Base-by-base conservation (phyloP, 2,329 filamentous ascomycete species). In the Pleomassaria siparia region DNA sequence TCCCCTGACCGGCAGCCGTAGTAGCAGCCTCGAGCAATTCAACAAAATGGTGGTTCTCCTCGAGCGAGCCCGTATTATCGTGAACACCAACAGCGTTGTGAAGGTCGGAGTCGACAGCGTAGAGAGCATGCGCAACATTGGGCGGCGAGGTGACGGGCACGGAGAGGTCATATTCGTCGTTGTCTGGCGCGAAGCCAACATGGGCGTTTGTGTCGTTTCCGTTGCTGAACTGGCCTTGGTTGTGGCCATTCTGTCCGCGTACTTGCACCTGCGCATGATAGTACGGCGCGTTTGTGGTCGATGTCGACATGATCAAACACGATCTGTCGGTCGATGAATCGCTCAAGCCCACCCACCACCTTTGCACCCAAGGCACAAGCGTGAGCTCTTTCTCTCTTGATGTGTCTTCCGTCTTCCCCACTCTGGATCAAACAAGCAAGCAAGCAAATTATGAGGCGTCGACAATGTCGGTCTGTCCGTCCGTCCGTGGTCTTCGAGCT, bases 1-100 rank as follows among this genome's bases (percentile, higher is more conserved):
- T 35, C 43, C 51, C 57, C 42, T 66, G 63, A 12, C 53, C 62
- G 29, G 66, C 64, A 50, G 67, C 67, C 13, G 66, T 64, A 16
- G 62, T 68, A 7, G 67, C 69, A 53, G 69, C 69, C 43, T 71
- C 66, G 4, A 72, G 51, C 42, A 72, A 49, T 44, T 70, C 67
- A 2, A 56, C 67, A 26, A 72, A 58, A 26, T 63, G 63, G 24
- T 59, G 66, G 24, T 60, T 66, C 21, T 64, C 61, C 43, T 66
- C 66, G 12, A 58, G 42, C 6, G n/a, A n/a, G n/a, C n/a, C n/a
- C n/a, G 54, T 55, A 28, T 50, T 47, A 18, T 42, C 21, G 8
- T 50, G 39, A 30, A 25, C 50, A n/a, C 12, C 29, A 20, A 64
- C 57, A 20, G 43, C 32, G 21, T 44, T 46, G 32, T 59, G 62